Base-by-base conservation (phyloP, 2,329 filamentous ascomycete species). In the Colletotrichum tanaceti region DNA sequence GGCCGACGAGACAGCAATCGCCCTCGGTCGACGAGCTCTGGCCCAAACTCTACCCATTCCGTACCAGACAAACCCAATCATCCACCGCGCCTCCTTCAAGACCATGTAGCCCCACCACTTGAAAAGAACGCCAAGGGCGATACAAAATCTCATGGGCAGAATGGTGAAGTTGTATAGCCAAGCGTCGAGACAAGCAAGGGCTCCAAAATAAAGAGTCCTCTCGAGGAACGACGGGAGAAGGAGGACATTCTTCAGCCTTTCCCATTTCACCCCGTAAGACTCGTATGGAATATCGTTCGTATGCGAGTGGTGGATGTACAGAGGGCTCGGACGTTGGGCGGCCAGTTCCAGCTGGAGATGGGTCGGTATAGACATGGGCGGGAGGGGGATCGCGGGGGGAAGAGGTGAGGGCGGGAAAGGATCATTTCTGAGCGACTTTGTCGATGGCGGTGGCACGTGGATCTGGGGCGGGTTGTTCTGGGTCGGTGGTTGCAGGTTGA, bases 81-180 rank as follows among this genome's bases (percentile, higher is more conserved):
- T 80, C 81, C 91, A 96, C 4, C 84, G 85, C 1, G 85, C 83
- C 78, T 98, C 95, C 71, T 90, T 91, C 5, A 84, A 84, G 2
- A 95, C 73, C 24, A 94, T 87, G 41, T 91, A 88, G 2, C 79
- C 85, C 93, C 93, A 97, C 86, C 94, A 98, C 69, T 88, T 86
- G 11, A 89, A 78, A 32, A 99, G 81, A 2, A 98, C 89, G 22
- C 88, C 89, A 0, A 95, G 74, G 1, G 96, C 95, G 67, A 94
- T 91, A 62, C 92, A 78, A 74, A 99, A 98, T 2, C 96, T 88
- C 68, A 99, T 86, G 0, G 96, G 96, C 0, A 99, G 83, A 52
- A 99, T 97, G 0, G 96, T 99, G 74, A 99, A 97, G 0, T 93
- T 97, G 80, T 98, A 96, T 1, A 99, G 87, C 94, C 95, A 99